phyloP scores from a whole-genome alignment of 768 basidiomycete genomes.

The Melanogaster broomeanus region DNA sequence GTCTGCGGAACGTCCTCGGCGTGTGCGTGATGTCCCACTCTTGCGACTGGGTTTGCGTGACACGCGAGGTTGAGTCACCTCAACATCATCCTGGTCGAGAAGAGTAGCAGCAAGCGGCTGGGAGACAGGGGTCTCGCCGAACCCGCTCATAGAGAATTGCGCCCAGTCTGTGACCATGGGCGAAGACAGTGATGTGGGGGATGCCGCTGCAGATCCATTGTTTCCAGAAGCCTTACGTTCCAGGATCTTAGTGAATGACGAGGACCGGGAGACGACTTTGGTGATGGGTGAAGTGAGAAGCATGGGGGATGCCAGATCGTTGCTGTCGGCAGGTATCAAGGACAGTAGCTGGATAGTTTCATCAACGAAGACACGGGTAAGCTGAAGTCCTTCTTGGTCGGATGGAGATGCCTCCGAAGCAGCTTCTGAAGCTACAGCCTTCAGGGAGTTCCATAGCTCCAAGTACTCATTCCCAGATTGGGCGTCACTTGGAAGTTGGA shows the following conservation, averaged over 20 bases:
- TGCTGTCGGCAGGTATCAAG: slow-evolving; percentile 47
- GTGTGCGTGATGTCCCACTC: slow-evolving; percentile 28
- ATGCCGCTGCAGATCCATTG: slow-evolving; percentile 22
- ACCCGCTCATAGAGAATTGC: slow-evolving; percentile 68
- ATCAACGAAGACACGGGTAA: slow-evolving; percentile 63
- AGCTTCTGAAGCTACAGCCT: slow-evolving; percentile 38
- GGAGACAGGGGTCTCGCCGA: slow-evolving; percentile 40
- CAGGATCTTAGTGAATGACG: slow-evolving; percentile 33
- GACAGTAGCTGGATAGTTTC: slow-evolving; percentile 60
- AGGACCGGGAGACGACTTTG: slow-evolving; percentile 30
- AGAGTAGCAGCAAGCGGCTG: slow-evolving; percentile 55
- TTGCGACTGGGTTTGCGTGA: slow-evolving; percentile 38
- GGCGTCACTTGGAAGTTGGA: slow-evolving; percentile 42
- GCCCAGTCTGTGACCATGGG: slow-evolving; percentile 55
- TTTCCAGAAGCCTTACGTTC: slow-evolving; percentile 11
- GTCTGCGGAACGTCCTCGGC: slow-evolving; percentile 25
- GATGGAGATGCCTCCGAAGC: slow-evolving; percentile 15
- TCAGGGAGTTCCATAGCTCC: slow-evolving; percentile 58
- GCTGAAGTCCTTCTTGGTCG: slow-evolving; percentile 35
- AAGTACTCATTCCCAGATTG: slow-evolving; percentile 37
- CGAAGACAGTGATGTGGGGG: slow-evolving; percentile 32
- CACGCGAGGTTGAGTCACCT: slow-evolving; percentile 45
- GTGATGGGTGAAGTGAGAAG: slow-evolving; percentile 38
- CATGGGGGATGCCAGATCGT: slow-evolving; percentile 29
- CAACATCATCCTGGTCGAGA: slow-evolving; percentile 62